Percentiles rank a stretch among this genome's conserved stretches.
Conservation (phyloP, 2,329 filamentous ascomycete genomes). For the Penicillium sp. region DNA sequence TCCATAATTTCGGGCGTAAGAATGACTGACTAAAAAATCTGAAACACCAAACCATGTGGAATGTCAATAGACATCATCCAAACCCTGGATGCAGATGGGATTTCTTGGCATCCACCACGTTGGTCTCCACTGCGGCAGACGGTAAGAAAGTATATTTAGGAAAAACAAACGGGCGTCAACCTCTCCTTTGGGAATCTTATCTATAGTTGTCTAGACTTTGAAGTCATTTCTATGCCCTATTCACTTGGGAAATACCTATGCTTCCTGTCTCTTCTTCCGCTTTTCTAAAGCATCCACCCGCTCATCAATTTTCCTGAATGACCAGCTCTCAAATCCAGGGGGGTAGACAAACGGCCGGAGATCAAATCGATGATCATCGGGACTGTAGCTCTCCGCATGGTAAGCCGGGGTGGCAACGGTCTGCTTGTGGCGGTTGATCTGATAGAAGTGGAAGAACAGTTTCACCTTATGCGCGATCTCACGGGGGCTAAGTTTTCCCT, state of each 20-base stretch:
- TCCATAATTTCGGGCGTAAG: not conserved
- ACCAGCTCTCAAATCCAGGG: conserved; percentile 12
- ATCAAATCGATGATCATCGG: conserved; percentile 12
- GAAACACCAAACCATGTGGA: not conserved
- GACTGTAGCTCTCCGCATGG: conserved; percentile 11
- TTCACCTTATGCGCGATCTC: conserved; percentile 10
- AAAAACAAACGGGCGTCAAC: not conserved
- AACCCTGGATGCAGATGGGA: not conserved
- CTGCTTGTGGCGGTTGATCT: conserved; percentile 13
- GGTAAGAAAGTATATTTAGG: not conserved
- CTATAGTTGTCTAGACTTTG: too few relatives aligned
- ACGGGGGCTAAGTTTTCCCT: conserved; percentile 8
- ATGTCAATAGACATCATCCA: not conserved
- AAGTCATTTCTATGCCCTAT: not conserved
- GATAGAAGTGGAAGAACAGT: conserved; percentile 12
- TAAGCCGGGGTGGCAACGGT: conserved; percentile 11
- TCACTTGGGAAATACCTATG: not conserved
- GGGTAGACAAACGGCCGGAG: conserved; percentile 12
- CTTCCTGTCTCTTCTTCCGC: conserved; percentile 1
- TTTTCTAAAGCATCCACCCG: conserved; percentile 7
- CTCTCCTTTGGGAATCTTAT: too few relatives aligned
- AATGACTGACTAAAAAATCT: not conserved
- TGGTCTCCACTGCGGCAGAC: not conserved
- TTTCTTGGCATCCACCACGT: not conserved
- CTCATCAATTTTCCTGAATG: conserved; percentile 9